These are phyloP conservation scores for Linnemannia hyalina DNA, from an alignment of 192 early-diverging fungal species.

Conservation along the genomic window DNA sequence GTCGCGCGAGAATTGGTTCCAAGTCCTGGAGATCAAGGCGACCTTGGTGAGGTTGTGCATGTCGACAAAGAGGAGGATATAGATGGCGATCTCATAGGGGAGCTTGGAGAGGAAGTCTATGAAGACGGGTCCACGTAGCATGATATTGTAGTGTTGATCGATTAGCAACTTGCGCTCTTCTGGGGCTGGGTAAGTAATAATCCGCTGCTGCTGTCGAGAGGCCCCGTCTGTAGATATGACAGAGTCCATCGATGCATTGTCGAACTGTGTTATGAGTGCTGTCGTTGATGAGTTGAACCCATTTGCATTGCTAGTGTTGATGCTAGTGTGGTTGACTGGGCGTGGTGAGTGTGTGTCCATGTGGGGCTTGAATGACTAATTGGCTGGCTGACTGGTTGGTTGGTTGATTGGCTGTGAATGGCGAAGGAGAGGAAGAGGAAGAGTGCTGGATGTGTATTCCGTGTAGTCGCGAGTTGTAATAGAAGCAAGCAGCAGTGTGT, in stretches of 20 bases:
- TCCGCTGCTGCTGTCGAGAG: not conserved
- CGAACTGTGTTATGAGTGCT: not conserved
- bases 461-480: not conserved
- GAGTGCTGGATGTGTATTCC: not conserved
- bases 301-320: not conserved
- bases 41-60: constrained; percentile 72
- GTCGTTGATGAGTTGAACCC: not conserved
- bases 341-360: constrained; percentile 1
- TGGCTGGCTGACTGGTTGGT: not conserved
- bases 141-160: constrained; percentile 26
- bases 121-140: constrained; percentile 22
- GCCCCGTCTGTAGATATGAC: not conserved
- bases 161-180: constrained; percentile 11
- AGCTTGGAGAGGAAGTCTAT: constrained; percentile 74
- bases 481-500: not conserved
- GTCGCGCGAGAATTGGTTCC: constrained; percentile 75
- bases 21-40: constrained; percentile 73
- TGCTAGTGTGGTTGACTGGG: not conserved
- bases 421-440: not conserved
- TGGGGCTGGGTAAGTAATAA: constrained; percentile 9
- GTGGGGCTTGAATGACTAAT: not conserved
- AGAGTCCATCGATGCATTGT: not conserved
- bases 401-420: not conserved
- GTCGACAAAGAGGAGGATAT: constrained; percentile 75
- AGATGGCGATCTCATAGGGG: constrained; percentile 80